Evolutionary conservation across 495 filamentous ascomycete species (phyloP).

Genomic region (Chaetomidium leptoderma): DNA sequence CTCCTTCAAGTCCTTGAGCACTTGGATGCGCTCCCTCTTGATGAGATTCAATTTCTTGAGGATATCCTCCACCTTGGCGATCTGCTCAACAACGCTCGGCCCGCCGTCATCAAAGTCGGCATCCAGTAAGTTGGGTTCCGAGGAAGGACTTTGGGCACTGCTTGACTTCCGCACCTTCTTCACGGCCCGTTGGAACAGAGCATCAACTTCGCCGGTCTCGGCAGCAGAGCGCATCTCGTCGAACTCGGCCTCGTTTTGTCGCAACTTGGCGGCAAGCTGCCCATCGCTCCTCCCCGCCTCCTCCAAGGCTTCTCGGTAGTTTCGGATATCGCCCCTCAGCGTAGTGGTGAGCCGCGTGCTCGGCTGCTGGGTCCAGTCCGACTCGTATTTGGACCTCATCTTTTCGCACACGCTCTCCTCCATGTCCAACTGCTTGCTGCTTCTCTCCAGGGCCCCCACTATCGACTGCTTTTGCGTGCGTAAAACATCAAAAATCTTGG

Average conservation of each 20-base stretch:
- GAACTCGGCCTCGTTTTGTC: slow-evolving; percentile 80
- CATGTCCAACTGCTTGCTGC: slow-evolving; percentile 83
- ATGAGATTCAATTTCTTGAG: slow-evolving; percentile 87
- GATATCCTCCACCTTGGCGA: slow-evolving; percentile 82
- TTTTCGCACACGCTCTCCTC: slow-evolving; percentile 98
- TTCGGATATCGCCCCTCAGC: slow-evolving; percentile 76
- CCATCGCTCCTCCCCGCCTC: slow-evolving; percentile 85
- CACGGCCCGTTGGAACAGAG: slow-evolving; percentile 78
- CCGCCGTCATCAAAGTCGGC: slow-evolving; percentile 81
- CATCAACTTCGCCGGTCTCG: slow-evolving; percentile 81
- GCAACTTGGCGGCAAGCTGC: slow-evolving; percentile 76
- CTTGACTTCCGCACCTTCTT: slow-evolving; percentile 56
- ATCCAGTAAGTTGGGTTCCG: slow-evolving; percentile 77
- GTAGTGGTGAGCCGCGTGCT: slow-evolving; percentile 84
- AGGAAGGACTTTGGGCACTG: slow-evolving; percentile 55
- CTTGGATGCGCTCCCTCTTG: slow-evolving; percentile 83
- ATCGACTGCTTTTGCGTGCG: slow-evolving; percentile 73
- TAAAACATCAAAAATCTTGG: slow-evolving; percentile 69
- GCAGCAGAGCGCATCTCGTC: slow-evolving; percentile 93
- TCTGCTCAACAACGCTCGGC: slow-evolving; percentile 81
- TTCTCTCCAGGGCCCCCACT: slow-evolving; percentile 63
- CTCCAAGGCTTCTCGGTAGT: slow-evolving; percentile 81
- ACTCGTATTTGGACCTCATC: slow-evolving; percentile 96
- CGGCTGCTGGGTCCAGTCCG: slow-evolving; percentile 95
- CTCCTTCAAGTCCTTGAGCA: slow-evolving; percentile 94